Conservation (phyloP, 345 rosid genomes). For the Melaleuca quinquenervia region DNA sequence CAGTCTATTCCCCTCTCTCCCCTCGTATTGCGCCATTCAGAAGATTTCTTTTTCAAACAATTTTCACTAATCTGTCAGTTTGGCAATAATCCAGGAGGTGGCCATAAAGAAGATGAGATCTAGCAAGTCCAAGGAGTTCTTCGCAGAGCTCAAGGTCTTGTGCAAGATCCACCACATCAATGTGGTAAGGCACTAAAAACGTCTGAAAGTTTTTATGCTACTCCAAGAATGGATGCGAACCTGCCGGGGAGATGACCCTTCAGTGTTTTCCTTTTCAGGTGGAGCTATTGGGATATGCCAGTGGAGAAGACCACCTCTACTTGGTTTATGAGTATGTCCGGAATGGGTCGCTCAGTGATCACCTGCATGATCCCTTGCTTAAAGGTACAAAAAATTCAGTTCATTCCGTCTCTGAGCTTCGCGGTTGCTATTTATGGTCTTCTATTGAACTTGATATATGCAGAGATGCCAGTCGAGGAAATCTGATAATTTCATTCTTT, state of each 20-base stretch:
- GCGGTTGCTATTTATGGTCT: background rate
- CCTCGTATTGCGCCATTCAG: background rate
- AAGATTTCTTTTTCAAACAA: background rate
- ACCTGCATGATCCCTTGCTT: slow-evolving; percentile 51
- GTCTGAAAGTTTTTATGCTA: background rate
- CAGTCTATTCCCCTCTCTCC: background rate
- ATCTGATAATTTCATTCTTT: background rate
- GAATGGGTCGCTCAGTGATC: slow-evolving; percentile 47
- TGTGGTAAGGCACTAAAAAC: slow-evolving; percentile 26
- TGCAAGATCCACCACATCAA: slow-evolving; percentile 63
- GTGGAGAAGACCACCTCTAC: slow-evolving; percentile 58
- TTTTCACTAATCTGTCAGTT: background rate
- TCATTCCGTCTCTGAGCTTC: background rate
- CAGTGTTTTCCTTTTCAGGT: slow-evolving; percentile 19
- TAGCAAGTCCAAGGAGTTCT: slow-evolving; percentile 57
- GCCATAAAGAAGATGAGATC: slow-evolving; percentile 68
- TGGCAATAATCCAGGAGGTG: slow-evolving; percentile 30
- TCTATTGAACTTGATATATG: background rate
- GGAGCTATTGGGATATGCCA: slow-evolving; percentile 50
- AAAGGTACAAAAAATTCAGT: slow-evolving; percentile 17
- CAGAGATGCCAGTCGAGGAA: background rate
- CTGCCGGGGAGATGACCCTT: background rate
- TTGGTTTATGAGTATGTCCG: slow-evolving; percentile 46
- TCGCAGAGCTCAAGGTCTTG: slow-evolving; percentile 57
- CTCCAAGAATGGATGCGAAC: background rate